Conservation (phyloP, 2,329 filamentous ascomycete genomes). For the Geosmithia morbida region DNA sequence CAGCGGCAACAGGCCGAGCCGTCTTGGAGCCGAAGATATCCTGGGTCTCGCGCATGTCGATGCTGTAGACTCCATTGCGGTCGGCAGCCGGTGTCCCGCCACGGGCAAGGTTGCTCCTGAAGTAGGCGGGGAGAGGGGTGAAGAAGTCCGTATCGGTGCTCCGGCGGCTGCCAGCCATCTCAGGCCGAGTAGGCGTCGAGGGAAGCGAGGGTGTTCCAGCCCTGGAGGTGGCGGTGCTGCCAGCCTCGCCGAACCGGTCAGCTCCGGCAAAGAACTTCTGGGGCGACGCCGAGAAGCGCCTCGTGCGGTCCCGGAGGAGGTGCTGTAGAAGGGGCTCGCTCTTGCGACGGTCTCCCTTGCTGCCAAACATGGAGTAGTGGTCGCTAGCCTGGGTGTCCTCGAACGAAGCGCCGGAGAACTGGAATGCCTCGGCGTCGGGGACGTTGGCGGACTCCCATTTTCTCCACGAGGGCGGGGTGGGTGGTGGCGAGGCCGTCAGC, state of each 20-base stretch:
- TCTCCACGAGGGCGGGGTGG: neutral
- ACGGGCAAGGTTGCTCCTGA: neutral
- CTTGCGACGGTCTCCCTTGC: slow-evolving; percentile 12
- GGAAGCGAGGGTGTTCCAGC: neutral
- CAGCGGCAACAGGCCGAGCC: slow-evolving; percentile 1
- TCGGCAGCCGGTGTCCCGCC: slow-evolving; percentile 2
- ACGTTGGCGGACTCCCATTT: slow-evolving; percentile 1
- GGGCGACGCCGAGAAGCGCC: slow-evolving; percentile 13
- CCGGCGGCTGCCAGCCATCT: neutral
- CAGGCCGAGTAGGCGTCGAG: neutral
- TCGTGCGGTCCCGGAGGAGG: slow-evolving; percentile 7
- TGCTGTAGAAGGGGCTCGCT: slow-evolving; percentile 18
- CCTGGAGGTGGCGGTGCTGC: neutral
- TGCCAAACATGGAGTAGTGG: slow-evolving; percentile 12
- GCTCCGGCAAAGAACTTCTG: slow-evolving; percentile 6
- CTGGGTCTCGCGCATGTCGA: slow-evolving; percentile 18
- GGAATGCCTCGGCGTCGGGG: slow-evolving; percentile 6
- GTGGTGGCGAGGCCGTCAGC: neutral
- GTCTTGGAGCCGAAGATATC: slow-evolving; percentile 17
- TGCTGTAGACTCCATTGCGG: slow-evolving; percentile 13
- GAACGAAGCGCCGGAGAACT: slow-evolving; percentile 1
- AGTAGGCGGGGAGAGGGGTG: slow-evolving; percentile 1
- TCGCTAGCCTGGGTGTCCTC: slow-evolving; percentile 1
- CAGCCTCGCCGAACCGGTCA: neutral
- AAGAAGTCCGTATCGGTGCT: neutral